Evolutionary conservation across 1,284 basidiomycete species (phyloP).

Genomic region (Cutaneotrichosporon daszewskae): DNA sequence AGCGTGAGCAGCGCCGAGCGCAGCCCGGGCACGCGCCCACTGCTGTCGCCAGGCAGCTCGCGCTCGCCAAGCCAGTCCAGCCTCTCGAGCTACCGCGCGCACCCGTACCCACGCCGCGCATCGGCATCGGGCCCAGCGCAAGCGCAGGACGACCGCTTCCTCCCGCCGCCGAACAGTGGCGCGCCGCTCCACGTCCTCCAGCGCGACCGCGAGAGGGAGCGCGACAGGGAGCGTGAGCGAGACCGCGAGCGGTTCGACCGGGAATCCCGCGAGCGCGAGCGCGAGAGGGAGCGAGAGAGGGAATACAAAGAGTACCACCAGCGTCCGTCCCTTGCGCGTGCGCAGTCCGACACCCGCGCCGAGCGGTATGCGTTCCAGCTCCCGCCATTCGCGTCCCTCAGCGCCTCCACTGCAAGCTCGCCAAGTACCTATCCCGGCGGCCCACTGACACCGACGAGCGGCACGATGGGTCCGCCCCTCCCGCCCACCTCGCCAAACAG

Average conservation of each 20-base stretch:
- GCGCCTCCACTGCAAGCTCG: slow-evolving; percentile 3
- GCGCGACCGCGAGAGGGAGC: slow-evolving; percentile 11
- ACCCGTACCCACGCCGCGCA: slow-evolving; percentile 11
- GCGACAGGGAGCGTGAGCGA: neutral
- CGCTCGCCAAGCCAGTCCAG: slow-evolving; percentile 5
- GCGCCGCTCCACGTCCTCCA: slow-evolving; percentile 15
- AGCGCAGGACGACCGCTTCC: slow-evolving; percentile 6
- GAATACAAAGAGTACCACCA: too few relatives aligned
- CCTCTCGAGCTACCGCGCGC: slow-evolving; percentile 13
- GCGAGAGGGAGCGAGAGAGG: slow-evolving; percentile 5
- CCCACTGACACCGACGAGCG: slow-evolving; percentile 11
- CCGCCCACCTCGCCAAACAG: slow-evolving; percentile 7
- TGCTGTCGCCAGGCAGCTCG: slow-evolving; percentile 2
- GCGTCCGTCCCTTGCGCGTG: too few relatives aligned
- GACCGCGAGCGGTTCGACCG: slow-evolving; percentile 5
- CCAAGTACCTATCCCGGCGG: slow-evolving; percentile 1
- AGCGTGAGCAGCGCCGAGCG: slow-evolving; percentile 1
- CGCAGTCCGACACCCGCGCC: too few relatives aligned
- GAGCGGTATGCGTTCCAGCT: slow-evolving; percentile 9
- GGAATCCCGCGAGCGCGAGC: slow-evolving; percentile 1
- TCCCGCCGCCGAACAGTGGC: slow-evolving; percentile 17
- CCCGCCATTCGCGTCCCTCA: slow-evolving; percentile 10
- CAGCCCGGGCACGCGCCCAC: neutral
- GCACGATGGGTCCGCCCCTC: slow-evolving; percentile 12
- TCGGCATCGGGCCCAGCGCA: slow-evolving; percentile 2